Percentiles rank a stretch among this genome's conserved stretches.
Conservation (phyloP, 2,329 filamentous ascomycete species). For the Fusarium pilosicola region DNA sequence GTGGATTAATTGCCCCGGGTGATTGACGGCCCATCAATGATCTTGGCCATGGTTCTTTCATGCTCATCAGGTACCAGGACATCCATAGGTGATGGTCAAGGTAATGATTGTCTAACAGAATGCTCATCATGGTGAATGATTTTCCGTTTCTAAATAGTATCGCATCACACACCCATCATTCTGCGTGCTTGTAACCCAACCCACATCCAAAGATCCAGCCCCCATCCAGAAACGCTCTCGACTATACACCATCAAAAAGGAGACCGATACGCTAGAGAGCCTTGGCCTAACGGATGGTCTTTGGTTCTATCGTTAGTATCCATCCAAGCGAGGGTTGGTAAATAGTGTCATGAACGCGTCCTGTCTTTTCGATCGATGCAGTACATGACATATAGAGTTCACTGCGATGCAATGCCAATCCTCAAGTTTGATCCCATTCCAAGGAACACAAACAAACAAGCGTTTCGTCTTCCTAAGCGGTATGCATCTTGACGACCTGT, state of each 20-base stretch:
- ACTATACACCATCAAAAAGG: slow-evolving; percentile 18
- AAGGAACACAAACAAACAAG: slow-evolving; percentile 18
- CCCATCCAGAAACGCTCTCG: slow-evolving; percentile 2
- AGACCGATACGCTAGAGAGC: slow-evolving; percentile 11
- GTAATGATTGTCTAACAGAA: slow-evolving; percentile 12
- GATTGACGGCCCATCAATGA: slow-evolving; percentile 16
- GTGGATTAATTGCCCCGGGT: slow-evolving; percentile 21
- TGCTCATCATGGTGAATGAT: not conserved
- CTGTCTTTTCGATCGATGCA: not conserved
- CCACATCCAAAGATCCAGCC: slow-evolving; percentile 5
- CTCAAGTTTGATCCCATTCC: slow-evolving; percentile 5
- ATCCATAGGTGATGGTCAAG: slow-evolving; percentile 5
- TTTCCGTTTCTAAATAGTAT: slow-evolving; percentile 10
- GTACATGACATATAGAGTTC: not conserved
- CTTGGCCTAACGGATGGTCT: slow-evolving; percentile 26
- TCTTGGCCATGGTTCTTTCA: slow-evolving; percentile 1
- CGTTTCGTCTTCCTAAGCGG: slow-evolving; percentile 22
- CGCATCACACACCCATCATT: slow-evolving; percentile 38
- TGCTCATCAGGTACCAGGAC: slow-evolving; percentile 28
- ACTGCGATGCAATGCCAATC: not conserved
- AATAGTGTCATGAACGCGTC: slow-evolving; percentile 9
- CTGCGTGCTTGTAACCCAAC: slow-evolving; percentile 23
- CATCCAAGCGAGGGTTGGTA: slow-evolving; percentile 13
- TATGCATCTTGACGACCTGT: slow-evolving; percentile 32
- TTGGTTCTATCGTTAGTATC: not conserved